Base-by-base conservation (phyloP, 495 filamentous ascomycete species). In the Neurospora sp. region DNA sequence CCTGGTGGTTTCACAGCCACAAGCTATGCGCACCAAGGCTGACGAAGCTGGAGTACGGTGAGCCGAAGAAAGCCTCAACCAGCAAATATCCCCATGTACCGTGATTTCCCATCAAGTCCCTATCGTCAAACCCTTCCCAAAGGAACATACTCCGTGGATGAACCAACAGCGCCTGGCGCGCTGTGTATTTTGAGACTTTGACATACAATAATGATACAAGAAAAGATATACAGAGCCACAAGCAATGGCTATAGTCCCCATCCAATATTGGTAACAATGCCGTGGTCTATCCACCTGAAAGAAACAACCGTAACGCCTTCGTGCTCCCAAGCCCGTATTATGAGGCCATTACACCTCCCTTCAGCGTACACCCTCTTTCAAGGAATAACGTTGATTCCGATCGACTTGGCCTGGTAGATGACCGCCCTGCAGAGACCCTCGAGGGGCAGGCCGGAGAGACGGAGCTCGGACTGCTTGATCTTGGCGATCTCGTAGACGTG, bases 401-500 rank as follows among this genome's bases (percentile, higher is more conserved):
- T 90, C 31, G 93, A 94, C 83, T 89, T 94, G 76, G 94, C 93
- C 82, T 97, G 92, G 70, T 87, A 89, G 75, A 99, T 92, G 73
- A 99, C 87, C 77, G 90, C 90, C 86, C 90, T 93, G 81, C 91
- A 93, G 69, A 99, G 75, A 1, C 93, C 93, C 83, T 95, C 88
- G 74, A 98, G 78, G 65, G 89, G 86, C 80, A 97, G 79, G 44
- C 93, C 94, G 9, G 91, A 92, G 75, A 98, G 84, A 71, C 96
- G 85, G 70, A 90, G 84, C 84, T 99, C 96, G 71, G 86, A 83
- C 73, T 93, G 89, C 87, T 99, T 99, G 82, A 98, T 97, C 85
- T 92, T 92, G 77, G 96, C 96, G 81, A 99, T 99, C 86, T 98
- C 95, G 79, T 95, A 98, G 68, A 99, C 83, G 83, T 99, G 96